phyloP scores from a whole-genome alignment of 23 red algal genomes.

The Gracilaria gracilis region DNA sequence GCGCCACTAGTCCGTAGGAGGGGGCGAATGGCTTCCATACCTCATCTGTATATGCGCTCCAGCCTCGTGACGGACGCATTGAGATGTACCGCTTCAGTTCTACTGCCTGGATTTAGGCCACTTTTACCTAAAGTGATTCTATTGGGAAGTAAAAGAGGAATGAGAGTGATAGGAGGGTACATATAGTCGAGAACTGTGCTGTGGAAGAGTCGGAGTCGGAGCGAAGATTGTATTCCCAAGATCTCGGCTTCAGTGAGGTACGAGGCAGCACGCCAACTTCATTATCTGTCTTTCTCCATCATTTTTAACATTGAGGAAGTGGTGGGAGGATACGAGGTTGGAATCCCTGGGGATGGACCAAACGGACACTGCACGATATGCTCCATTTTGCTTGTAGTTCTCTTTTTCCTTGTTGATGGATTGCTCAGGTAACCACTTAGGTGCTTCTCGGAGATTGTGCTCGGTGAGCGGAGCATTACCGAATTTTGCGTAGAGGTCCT shows the following conservation, averaged over 20 bases:
- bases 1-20: slow-evolving; percentile 5
- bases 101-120: background rate
- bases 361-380: background rate
- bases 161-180: background rate
- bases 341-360: background rate
- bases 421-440: background rate
- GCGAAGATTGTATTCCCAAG: background rate
- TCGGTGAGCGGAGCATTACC: background rate
- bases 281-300: no score
- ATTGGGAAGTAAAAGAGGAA: background rate
- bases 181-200: background rate
- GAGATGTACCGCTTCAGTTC: background rate
- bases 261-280: no score
- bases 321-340: background rate
- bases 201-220: background rate
- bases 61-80: background rate
- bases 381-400: background rate
- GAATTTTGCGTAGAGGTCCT: background rate
- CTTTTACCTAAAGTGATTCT: background rate
- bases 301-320: background rate
- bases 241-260: no score
- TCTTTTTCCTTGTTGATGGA: background rate
- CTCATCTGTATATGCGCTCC: background rate
- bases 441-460: background rate
- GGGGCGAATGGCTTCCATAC: background rate